These are phyloP conservation scores for Helicosporidium sp. DNA, from an alignment of 139 green algal species.

Conservation along the genomic window DNA sequence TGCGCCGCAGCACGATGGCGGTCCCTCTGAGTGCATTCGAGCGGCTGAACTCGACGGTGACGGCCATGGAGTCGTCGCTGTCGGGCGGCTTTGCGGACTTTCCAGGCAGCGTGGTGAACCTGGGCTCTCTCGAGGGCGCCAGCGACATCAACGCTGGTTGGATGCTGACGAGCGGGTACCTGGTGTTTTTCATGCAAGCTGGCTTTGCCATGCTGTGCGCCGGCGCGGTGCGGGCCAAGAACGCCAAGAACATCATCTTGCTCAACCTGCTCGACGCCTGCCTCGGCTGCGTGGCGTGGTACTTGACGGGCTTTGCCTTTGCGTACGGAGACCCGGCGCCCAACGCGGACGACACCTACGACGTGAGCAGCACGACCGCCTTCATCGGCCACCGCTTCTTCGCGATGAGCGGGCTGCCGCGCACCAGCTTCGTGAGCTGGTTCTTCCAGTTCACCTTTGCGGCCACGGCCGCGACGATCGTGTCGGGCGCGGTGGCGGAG, in stretches of 20 bases:
- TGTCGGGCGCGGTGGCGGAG: constrained; percentile 50
- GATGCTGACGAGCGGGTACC: constrained; percentile 7
- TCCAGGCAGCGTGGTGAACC: no score
- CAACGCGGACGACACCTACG: neutral
- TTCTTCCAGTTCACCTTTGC: constrained; percentile 41
- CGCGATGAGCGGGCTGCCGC: constrained; percentile 7
- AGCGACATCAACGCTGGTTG: constrained; percentile 8
- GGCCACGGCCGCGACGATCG: constrained; percentile 48
- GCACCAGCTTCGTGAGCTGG: constrained; percentile 6
- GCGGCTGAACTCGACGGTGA: neutral
- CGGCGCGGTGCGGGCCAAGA: constrained; percentile 55
- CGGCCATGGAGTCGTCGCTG: no score
- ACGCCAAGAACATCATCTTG: constrained; percentile 80
- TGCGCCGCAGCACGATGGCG: no score
- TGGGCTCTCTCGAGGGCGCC: neutral
- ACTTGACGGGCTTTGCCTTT: constrained; percentile 19
- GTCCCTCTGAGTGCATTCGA: no score
- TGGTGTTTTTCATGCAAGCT: constrained; percentile 62
- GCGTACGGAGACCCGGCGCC: constrained; percentile 17
- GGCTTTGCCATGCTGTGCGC: constrained; percentile 67
- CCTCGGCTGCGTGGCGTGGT: constrained; percentile 36
- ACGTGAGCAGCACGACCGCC: neutral
- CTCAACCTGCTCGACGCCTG: constrained; percentile 66
- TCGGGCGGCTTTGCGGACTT: no score
- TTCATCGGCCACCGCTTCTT: constrained; percentile 25